Conservation (phyloP, 768 basidiomycete genomes). For the Rhizopogon sp. region DNA sequence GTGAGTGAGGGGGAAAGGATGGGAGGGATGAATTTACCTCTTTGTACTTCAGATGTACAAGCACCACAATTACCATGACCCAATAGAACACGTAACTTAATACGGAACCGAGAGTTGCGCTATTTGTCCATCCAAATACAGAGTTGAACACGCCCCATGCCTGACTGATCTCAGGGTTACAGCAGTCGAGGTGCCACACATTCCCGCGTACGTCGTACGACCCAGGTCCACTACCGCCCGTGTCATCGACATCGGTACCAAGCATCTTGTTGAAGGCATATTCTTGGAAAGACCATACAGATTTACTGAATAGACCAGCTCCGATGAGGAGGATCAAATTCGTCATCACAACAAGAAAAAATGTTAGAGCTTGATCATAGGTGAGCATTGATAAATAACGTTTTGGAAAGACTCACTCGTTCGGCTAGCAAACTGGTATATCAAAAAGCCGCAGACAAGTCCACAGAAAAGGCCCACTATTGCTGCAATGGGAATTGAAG, state of each 20-base stretch:
- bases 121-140: slow-evolving; percentile 87
- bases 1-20: neutral
- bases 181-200: slow-evolving; percentile 87
- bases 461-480: slow-evolving; percentile 83
- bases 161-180: slow-evolving; percentile 52
- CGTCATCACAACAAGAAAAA: slow-evolving; percentile 91
- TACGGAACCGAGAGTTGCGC: slow-evolving; percentile 74
- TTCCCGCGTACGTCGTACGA: slow-evolving; percentile 76
- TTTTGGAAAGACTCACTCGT: slow-evolving; percentile 42
- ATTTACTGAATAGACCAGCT: slow-evolving; percentile 84
- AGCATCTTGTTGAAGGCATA: slow-evolving; percentile 64
- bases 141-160: slow-evolving; percentile 84
- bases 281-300: slow-evolving; percentile 66
- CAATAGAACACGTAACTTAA: slow-evolving; percentile 92
- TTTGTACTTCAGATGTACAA: slow-evolving; percentile 64
- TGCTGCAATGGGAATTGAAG: slow-evolving; percentile 85
- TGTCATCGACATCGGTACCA: slow-evolving; percentile 68
- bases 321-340: slow-evolving; percentile 91
- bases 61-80: slow-evolving; percentile 67
- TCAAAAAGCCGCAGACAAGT: slow-evolving; percentile 63
- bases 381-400: neutral
- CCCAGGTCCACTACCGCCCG: slow-evolving; percentile 73
- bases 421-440: slow-evolving; percentile 77
- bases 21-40: slow-evolving; percentile 34
- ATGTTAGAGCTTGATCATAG: slow-evolving; percentile 49